Conservation (phyloP, 2,329 filamentous ascomycete genomes). For the Microdochium nivale region DNA sequence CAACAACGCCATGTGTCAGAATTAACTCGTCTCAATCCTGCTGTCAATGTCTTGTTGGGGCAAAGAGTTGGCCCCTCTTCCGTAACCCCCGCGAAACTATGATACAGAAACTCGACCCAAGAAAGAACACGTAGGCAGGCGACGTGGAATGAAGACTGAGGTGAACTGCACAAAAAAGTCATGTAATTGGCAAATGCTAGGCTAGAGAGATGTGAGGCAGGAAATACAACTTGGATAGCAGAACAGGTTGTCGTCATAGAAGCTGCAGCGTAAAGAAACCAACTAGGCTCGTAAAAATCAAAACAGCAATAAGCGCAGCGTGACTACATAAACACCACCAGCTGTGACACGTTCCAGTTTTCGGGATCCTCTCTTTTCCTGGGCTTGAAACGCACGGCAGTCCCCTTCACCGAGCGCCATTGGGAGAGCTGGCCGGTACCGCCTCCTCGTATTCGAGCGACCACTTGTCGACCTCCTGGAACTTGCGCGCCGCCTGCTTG, state of each 20-base stretch:
- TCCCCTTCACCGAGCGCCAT: conserved; percentile 33
- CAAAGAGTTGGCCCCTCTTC: too few relatives aligned
- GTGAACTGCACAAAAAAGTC: neutral
- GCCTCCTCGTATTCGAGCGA: conserved; percentile 60
- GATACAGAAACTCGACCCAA: too few relatives aligned
- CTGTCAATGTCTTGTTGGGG: too few relatives aligned
- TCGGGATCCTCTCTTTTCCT: neutral
- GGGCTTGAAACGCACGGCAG: neutral
- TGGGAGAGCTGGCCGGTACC: conserved; percentile 44
- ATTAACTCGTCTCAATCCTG: too few relatives aligned
- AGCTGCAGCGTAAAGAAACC: too few relatives aligned
- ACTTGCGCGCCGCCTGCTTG: conserved; percentile 51
- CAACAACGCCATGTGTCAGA: too few relatives aligned
- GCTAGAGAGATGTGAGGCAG: neutral
- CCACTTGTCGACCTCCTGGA: conserved; percentile 62
- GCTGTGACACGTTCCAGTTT: neutral
- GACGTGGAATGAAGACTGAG: neutral
- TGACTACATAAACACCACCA: too few relatives aligned
- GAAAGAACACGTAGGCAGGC: neutral
- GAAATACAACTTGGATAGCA: too few relatives aligned
- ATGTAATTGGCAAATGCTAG: neutral
- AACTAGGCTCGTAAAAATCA: too few relatives aligned
- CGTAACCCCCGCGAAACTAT: too few relatives aligned
- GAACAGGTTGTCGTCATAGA: too few relatives aligned
- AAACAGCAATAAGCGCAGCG: neutral